Conservation (phyloP, 208 protist genomes). For the Trichomonas vaginalis region DNA sequence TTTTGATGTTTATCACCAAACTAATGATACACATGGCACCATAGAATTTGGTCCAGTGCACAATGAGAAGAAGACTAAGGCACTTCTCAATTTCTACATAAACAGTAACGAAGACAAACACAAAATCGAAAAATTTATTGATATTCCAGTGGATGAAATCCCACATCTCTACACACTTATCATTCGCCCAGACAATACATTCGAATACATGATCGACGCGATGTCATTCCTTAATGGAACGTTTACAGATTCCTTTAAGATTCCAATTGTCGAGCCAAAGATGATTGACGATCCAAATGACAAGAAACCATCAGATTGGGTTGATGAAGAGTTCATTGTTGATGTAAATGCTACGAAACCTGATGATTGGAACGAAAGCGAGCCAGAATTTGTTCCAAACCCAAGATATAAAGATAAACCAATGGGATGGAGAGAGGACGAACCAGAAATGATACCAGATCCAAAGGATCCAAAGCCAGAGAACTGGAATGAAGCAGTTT, state of each 20-base stretch:
- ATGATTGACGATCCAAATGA: conserved; percentile 11
- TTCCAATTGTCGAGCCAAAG: not conserved
- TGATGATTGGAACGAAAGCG: conserved; percentile 18
- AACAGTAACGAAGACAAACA: not conserved
- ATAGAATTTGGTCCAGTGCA: conserved; percentile 44
- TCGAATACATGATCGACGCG: conserved; percentile 32
- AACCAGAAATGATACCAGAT: conserved; percentile 22
- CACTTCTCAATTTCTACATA: conserved; percentile 32
- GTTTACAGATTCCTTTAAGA: conserved; percentile 11
- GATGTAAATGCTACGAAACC: conserved; percentile 34
- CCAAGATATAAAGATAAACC: not conserved
- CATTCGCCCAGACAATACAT: conserved; percentile 27
- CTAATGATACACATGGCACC: conserved; percentile 26
- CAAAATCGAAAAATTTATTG: not conserved
- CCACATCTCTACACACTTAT: conserved; percentile 34
- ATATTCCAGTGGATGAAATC: conserved; percentile 20
- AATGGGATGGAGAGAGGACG: conserved; percentile 29
- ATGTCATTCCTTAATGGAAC: conserved; percentile 19
- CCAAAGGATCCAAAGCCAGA: conserved; percentile 34
- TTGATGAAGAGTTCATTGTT: conserved; percentile 25
- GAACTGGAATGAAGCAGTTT: not conserved
- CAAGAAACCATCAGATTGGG: conserved; percentile 28
- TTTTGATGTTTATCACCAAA: not conserved
- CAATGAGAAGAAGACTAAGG: conserved; percentile 26
- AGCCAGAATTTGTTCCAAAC: conserved; percentile 26